A percentile compares a stretch with the other conserved stretches of the same genome.
Evolutionary conservation across 257 asterid genomes (phyloP).

Genomic region (Solanum piurae): DNA sequence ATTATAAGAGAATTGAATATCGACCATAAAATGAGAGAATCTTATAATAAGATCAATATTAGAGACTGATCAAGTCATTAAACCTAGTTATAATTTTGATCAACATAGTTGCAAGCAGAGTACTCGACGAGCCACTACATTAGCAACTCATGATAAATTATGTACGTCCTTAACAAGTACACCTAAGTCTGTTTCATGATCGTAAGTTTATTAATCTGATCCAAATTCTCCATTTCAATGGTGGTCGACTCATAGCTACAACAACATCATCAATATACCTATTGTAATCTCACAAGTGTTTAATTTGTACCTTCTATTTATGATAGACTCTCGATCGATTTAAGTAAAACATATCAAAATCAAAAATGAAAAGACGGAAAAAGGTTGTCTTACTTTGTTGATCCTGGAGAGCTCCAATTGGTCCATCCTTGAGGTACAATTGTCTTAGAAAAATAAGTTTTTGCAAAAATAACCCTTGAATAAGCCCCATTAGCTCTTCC

Average conservation of each 20-base stretch:
- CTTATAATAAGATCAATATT: no score
- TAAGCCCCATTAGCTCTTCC: constrained; percentile 67
- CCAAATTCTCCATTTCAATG: neutral
- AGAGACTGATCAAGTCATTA: neutral
- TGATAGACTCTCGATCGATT: neutral
- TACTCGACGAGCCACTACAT: neutral
- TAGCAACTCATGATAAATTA: neutral
- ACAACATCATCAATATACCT: neutral
- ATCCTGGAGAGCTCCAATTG: constrained; percentile 38
- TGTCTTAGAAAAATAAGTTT: constrained; percentile 56
- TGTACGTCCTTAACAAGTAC: neutral
- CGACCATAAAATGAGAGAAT: neutral
- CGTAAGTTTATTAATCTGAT: neutral
- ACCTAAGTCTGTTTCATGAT: neutral
- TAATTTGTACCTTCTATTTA: neutral
- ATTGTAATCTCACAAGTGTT: neutral
- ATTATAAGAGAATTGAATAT: neutral
- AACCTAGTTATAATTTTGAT: neutral
- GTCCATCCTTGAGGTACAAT: constrained; percentile 69
- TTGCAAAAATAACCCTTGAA: constrained; percentile 61
- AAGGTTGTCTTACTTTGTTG: constrained; percentile 32
- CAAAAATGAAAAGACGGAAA: neutral
- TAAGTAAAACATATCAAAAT: neutral
- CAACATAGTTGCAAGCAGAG: neutral
- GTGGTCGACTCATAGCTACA: neutral